Evolutionary conservation across 164 flowering plant genomes (phyloP).

Genomic region (Vitis cinerea): DNA sequence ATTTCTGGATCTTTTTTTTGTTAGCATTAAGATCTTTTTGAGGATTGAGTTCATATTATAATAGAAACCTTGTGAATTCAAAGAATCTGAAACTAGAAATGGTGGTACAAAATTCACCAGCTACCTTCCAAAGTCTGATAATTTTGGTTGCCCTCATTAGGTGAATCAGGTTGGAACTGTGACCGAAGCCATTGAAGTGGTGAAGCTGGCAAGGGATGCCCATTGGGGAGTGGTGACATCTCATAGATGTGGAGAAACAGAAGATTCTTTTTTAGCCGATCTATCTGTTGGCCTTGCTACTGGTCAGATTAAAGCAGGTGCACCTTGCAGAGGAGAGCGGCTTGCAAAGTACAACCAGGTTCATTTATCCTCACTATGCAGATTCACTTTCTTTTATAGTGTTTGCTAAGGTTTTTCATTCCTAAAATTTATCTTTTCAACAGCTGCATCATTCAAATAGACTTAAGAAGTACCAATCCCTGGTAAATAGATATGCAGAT

Average conservation of each 20-base stretch:
- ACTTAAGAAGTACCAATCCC: no score
- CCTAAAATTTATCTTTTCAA: no score
- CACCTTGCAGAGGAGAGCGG: conserved; percentile 95
- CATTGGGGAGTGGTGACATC: conserved; percentile 89
- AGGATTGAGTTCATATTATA: no score
- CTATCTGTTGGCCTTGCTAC: conserved; percentile 82
- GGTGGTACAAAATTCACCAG: not conserved
- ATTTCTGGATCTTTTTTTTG: not conserved
- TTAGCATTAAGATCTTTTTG: no score
- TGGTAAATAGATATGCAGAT: no score
- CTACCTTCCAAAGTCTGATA: not conserved
- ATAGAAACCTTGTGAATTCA: no score
- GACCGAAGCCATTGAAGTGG: conserved; percentile 89
- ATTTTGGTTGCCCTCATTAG: conserved; percentile 27
- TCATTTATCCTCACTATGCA: not conserved
- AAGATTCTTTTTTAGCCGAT: conserved; percentile 88
- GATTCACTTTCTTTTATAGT: not conserved
- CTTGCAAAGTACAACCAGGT: conserved; percentile 95
- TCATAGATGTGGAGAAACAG: conserved; percentile 94
- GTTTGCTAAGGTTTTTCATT: not conserved
- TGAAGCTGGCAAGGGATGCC: conserved; percentile 86
- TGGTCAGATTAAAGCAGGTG: conserved; percentile 93
- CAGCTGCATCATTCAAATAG: no score
- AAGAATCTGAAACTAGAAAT: not conserved
- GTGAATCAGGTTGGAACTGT: conserved; percentile 89